A percentile compares a stretch with the other conserved stretches of the same genome.
phyloP scores from a whole-genome alignment of 2,329 filamentous ascomycete species.

The Exophiala sideris region DNA sequence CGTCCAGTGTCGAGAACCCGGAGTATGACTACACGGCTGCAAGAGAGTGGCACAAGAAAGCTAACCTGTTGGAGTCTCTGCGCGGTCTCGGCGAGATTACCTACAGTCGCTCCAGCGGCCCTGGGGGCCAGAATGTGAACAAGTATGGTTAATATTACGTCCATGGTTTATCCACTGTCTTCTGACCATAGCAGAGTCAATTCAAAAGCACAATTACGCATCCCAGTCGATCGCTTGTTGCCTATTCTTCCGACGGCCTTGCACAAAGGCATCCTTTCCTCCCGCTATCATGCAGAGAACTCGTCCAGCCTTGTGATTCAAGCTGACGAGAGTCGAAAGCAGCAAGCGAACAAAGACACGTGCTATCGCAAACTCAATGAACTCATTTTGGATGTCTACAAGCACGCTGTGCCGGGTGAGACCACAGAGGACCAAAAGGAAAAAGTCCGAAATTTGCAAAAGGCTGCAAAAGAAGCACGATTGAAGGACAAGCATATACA shows the following conservation, averaged over 20 bases:
- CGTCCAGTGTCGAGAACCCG: slow-evolving; percentile 5
- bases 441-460: slow-evolving; percentile 55
- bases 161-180: neutral
- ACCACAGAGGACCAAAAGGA: slow-evolving; percentile 55
- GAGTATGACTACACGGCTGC: slow-evolving; percentile 41
- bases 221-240: slow-evolving; percentile 52
- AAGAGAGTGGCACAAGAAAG: slow-evolving; percentile 55
- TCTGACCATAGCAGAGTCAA: slow-evolving; percentile 51
- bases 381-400: slow-evolving; percentile 52
- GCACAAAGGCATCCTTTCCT: slow-evolving; percentile 50
- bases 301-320: slow-evolving; percentile 58
- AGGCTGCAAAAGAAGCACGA: slow-evolving; percentile 56
- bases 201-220: slow-evolving; percentile 62
- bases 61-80: slow-evolving; percentile 55
- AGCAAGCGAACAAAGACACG: slow-evolving; percentile 56
- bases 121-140: slow-evolving; percentile 67
- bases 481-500: slow-evolving; percentile 59
- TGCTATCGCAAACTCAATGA: slow-evolving; percentile 59
- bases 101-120: slow-evolving; percentile 63
- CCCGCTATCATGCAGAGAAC: slow-evolving; percentile 54
- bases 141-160: slow-evolving; percentile 49
- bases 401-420: slow-evolving; percentile 55
- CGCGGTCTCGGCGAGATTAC: slow-evolving; percentile 56
- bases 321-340: slow-evolving; percentile 61
- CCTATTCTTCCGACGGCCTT: slow-evolving; percentile 54